phyloP scores from a whole-genome alignment of 2,329 filamentous ascomycete genomes.

The Fusarium multiceps region DNA sequence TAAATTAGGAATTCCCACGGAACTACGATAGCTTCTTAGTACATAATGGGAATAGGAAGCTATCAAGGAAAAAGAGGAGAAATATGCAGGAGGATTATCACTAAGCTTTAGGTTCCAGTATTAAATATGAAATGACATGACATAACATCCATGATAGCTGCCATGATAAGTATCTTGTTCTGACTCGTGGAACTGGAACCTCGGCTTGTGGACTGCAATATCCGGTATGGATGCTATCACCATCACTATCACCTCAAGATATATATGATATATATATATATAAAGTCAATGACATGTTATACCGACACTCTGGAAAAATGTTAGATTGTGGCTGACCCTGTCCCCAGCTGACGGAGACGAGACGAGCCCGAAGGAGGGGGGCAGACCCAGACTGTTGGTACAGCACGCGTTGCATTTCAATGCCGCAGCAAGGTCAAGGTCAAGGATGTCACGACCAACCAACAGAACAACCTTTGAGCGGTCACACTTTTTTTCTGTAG shows the following conservation, averaged over 20 bases:
- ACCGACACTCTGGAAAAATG: conserved; percentile 6
- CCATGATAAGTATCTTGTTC: background rate
- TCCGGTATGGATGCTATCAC: background rate
- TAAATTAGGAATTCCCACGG: background rate
- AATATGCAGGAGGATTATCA: background rate
- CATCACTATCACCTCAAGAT: background rate
- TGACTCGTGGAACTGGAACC: background rate
- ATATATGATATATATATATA: background rate
- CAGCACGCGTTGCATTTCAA: background rate
- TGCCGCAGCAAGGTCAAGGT: background rate
- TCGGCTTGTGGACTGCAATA: background rate
- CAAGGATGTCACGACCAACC: conserved; percentile 7
- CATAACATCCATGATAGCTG: no score
- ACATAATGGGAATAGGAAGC: conserved; percentile 8
- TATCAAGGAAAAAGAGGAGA: conserved; percentile 27
- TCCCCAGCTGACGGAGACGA: conserved; percentile 8
- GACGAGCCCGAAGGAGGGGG: background rate
- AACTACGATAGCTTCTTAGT: background rate
- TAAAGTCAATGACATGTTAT: background rate
- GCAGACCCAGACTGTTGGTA: conserved; percentile 25
- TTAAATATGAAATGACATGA: background rate
- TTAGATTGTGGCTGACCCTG: conserved; percentile 10
- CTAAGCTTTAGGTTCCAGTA: background rate
- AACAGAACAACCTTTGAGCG: background rate
- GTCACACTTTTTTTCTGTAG: background rate